Evolutionary conservation across 2,329 filamentous ascomycete species (phyloP).

Genomic region (Aspergillus phoenicis): DNA sequence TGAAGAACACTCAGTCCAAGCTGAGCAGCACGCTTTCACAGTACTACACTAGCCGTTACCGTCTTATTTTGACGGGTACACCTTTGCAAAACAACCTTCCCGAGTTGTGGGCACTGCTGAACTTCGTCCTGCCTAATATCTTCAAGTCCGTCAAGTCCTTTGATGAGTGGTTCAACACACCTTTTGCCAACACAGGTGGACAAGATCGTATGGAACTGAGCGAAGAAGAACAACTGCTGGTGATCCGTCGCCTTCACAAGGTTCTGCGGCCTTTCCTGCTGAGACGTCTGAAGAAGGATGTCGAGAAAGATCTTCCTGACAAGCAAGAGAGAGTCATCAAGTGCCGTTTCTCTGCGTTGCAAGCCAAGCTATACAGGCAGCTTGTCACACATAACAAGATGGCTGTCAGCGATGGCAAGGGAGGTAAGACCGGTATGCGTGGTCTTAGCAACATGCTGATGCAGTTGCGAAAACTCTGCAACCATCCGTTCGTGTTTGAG

Average conservation of each 20-base stretch:
- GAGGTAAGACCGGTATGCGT: constrained; percentile 89
- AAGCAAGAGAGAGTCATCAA: constrained; percentile 99
- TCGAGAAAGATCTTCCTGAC: constrained; percentile 97
- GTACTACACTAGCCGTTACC: constrained; percentile 93
- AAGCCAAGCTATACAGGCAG: constrained; percentile 94
- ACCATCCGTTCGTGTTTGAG: constrained; percentile 98
- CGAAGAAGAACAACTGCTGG: constrained; percentile 98
- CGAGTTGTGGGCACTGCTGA: constrained; percentile 96
- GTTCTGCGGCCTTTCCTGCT: constrained; percentile 95
- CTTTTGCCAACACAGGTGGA: constrained; percentile 95
- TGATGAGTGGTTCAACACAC: constrained; percentile 99
- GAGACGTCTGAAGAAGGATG: constrained; percentile 98
- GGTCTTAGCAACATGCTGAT: constrained; percentile 99
- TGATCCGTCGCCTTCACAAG: constrained; percentile 98
- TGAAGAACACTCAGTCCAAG: constrained; percentile 98
- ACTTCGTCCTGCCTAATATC: constrained; percentile 96
- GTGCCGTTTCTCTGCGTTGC: constrained; percentile 94
- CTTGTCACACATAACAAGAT: constrained; percentile 95
- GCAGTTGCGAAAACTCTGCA: constrained; percentile 97
- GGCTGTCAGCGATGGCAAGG: constrained; percentile 91
- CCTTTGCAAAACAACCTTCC: constrained; percentile 95
- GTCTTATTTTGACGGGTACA: constrained; percentile 95
- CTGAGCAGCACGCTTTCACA: constrained; percentile 90
- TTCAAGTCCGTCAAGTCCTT: constrained; percentile 99
- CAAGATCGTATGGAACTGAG: constrained; percentile 99